Evolutionary conservation across 257 asterid genomes (phyloP), one percentile per base, ranked within the genome.

Genomic region (Primulina tabacum): DNA sequence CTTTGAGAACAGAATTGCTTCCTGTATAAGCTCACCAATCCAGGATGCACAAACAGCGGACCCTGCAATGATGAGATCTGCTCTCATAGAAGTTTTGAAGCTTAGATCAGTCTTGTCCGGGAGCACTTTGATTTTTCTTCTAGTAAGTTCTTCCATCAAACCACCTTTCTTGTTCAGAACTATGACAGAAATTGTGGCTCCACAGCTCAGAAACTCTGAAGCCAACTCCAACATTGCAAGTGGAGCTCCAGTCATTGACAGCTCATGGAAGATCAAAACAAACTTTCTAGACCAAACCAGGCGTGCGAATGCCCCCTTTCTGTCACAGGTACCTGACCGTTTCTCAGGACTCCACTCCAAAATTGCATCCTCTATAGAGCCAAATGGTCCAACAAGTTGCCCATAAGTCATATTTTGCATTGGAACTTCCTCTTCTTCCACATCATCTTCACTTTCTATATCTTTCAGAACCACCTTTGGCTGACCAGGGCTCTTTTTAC

Each of bases 151-250:
- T 16, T 87, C 71, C 97, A 94, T 86, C 84, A 94, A 75, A 29
- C 97, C 95, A 2, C 99, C 99, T 76, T 81, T 91, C 68, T 80
- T 87, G 80, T 84, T 91, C 70, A 94, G 95, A 63, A 85, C 92
- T 69, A 94, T 92, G 59, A 78, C 97, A 11, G 84, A 77, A 70
- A 94, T 88, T 2, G 95, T 86, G 60, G 99, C 97, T 69, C 99
- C 99, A 76, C 99, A 94, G 86, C 99, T 94, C 70, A 94, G 81
- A 69, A 94, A 89, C 67, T 94, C 99, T 0, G 99, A 86, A 4
- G 97, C 99, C 76, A 94, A 79, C 77, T 94, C 99, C 92, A 94
- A 72, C 99, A 94, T 94, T 28, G 97, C 99, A 61, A 94, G 96
- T 30, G 99, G 99, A 68, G 99, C 97, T 52, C 99, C 99, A 65